Percentiles rank a stretch among this genome's conserved stretches.
Conservation (phyloP, 257 asterid genomes). For the Eucommia ulmoides region DNA sequence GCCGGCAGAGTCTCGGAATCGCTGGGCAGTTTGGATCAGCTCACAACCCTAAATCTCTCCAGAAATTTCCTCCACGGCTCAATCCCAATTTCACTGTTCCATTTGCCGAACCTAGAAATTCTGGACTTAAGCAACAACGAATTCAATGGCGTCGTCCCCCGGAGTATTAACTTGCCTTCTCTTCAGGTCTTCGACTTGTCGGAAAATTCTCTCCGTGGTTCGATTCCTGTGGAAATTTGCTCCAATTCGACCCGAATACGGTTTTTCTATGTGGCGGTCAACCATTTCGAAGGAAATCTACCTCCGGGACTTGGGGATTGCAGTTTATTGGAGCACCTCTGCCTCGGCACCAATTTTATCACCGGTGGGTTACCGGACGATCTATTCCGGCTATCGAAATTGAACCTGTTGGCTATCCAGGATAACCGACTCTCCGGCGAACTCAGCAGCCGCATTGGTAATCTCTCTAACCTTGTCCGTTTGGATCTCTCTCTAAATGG, state of each 20-base stretch:
- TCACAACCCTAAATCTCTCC: conserved; percentile 55
- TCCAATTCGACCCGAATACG: conserved; percentile 36
- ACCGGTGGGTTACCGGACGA: conserved; percentile 56
- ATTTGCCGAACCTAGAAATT: conserved; percentile 35
- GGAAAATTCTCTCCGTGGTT: conserved; percentile 36
- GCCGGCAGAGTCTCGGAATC: conserved; percentile 38
- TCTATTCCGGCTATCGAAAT: conserved; percentile 28
- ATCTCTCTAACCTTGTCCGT: conserved; percentile 41
- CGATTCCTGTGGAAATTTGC: conserved; percentile 50
- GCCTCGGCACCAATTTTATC: conserved; percentile 32
- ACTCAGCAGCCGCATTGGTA: conserved; percentile 39
- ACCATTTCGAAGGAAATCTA: conserved; percentile 32
- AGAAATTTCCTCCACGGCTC: conserved; percentile 40
- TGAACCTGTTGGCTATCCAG: conserved; percentile 34
- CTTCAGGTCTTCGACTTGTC: conserved; percentile 37
- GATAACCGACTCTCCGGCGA: conserved; percentile 47
- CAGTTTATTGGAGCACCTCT: conserved; percentile 35
- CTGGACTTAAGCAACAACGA: conserved; percentile 52
- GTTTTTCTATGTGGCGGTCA: conserved; percentile 30
- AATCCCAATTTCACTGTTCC: conserved; percentile 40
- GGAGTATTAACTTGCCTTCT: conserved; percentile 35
- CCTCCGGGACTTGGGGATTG: conserved; percentile 44
- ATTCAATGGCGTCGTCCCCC: conserved; percentile 33
- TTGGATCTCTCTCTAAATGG: conserved; percentile 48
- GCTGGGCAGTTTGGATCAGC: conserved; percentile 48